Base-by-base conservation (phyloP, 139 green algal genomes). In the Dunaliella sp. region DNA sequence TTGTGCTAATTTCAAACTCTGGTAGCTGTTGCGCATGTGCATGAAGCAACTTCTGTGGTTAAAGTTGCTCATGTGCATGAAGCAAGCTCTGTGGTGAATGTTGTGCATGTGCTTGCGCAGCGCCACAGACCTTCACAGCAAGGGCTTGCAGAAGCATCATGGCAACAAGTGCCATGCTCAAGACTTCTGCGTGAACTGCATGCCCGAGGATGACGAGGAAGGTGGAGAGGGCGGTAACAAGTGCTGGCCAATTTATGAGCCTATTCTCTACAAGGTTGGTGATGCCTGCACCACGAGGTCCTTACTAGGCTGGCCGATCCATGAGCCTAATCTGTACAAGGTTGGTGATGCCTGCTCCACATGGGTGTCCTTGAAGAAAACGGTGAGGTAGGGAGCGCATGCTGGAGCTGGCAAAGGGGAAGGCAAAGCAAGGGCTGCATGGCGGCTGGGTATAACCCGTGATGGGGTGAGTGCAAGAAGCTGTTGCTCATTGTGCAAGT, bases 101-200 rank as follows among this genome's bases (percentile, higher is more conserved):
- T 80, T 80, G 12, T 35, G 7, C 12, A 24, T 80, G n/a, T 80
- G 48, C 48, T 26, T 65, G 7, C n/a, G 80, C 38, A 84, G 57
- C 1, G 88, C 90, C 31, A 88, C 84, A 1, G 90, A 91, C 76
- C 37, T 86, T 77, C 86, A 65, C 34, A 77, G 84, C 33, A 88
- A 80, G 58, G 83, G 65, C 32, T 72, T 72, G 77, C 24, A 83
- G 12, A 85, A 86, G 86, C 30, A 84, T 21, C 7, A 82, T 12
- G 48, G 48, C 7, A 33, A 38, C n/a, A 73, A 86, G 72, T 90
- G 83, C 80, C 80, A 73, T 0, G 2, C 76, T 73, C 82, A 89
- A 25, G 83, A 79, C 32, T 59, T 82, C 38, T 92, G 87, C 87
- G 57, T 82, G 28, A 91, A 91, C 90, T 94, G 91, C 89, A 94